These are phyloP conservation scores for Hygrophorus pudorinus DNA, from an alignment of 768 basidiomycete genomes.

Conservation along the genomic window DNA sequence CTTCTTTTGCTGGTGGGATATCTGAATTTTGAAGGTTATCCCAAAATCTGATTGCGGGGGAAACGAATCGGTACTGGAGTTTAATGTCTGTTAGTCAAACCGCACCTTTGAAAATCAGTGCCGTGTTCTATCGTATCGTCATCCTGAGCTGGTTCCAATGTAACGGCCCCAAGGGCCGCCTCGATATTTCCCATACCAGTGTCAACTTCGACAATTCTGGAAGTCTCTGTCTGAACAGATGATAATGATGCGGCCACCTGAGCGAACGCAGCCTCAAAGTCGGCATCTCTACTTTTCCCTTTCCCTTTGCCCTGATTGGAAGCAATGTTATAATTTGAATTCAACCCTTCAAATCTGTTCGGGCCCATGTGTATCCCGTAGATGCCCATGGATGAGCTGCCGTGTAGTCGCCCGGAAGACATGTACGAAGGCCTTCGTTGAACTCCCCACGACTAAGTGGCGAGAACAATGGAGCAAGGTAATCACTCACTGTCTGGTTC, in stretches of 20 bases:
- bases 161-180: slow-evolving; percentile 25
- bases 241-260: slow-evolving; percentile 48
- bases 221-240: slow-evolving; percentile 28
- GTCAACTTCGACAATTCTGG: slow-evolving; percentile 46
- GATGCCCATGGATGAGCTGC: slow-evolving; percentile 27
- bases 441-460: slow-evolving; percentile 15
- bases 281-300: slow-evolving; percentile 69
- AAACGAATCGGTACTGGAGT: slow-evolving; percentile 3
- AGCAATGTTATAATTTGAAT: not conserved
- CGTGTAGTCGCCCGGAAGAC: slow-evolving; percentile 25
- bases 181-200: slow-evolving; percentile 30
- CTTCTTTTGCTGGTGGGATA: slow-evolving; percentile 46
- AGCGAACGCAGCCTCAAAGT: slow-evolving; percentile 82
- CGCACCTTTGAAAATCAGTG: slow-evolving; percentile 47
- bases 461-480: not conserved
- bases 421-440: slow-evolving; percentile 34
- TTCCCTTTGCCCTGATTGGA: slow-evolving; percentile 22
- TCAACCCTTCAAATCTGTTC: slow-evolving; percentile 13
- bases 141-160: slow-evolving; percentile 21
- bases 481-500: slow-evolving; percentile 30
- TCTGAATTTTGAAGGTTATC: slow-evolving; percentile 49
- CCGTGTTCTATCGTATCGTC: slow-evolving; percentile 16
- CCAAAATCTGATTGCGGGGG: slow-evolving; percentile 40
- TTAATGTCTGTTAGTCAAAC: slow-evolving; percentile 2
- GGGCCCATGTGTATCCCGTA: slow-evolving; percentile 22